These are phyloP conservation scores for Yamadazyma laniorum DNA, from an alignment of 805 yeast genomes.

Conservation along the genomic window DNA sequence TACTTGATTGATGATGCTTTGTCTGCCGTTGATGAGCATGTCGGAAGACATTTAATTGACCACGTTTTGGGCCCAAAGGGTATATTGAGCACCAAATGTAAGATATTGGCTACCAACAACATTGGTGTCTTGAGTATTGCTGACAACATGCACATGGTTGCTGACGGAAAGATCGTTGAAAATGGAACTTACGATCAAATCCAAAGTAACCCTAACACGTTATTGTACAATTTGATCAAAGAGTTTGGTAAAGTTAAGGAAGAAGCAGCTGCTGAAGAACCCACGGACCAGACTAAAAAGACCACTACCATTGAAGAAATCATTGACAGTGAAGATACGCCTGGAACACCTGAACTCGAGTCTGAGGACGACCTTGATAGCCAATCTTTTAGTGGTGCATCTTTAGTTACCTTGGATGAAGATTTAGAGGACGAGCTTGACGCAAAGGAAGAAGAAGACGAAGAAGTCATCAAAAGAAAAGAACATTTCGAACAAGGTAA, in stretches of 20 bases:
- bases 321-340: slow-evolving; percentile 13
- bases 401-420: slow-evolving; percentile 45
- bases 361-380: slow-evolving; percentile 31
- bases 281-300: slow-evolving; percentile 14
- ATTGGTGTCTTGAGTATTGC: slow-evolving; percentile 80
- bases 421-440: slow-evolving; percentile 33
- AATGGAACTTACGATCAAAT: slow-evolving; percentile 61
- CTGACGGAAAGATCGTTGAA: slow-evolving; percentile 66
- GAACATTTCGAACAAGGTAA: slow-evolving; percentile 92
- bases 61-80: slow-evolving; percentile 84
- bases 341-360: slow-evolving; percentile 31
- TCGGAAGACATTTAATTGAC: slow-evolving; percentile 79
- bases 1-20: slow-evolving; percentile 89
- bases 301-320: slow-evolving; percentile 6
- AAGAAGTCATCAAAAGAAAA: slow-evolving; percentile 45
- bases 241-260: slow-evolving; percentile 53
- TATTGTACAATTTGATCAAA: slow-evolving; percentile 51
- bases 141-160: slow-evolving; percentile 62
- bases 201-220: slow-evolving; percentile 43
- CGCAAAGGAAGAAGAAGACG: slow-evolving; percentile 37
- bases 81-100: slow-evolving; percentile 68
- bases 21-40: slow-evolving; percentile 97
- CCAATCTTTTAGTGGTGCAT: slow-evolving; percentile 58
- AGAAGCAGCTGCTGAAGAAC: slow-evolving; percentile 15
- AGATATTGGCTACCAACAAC: slow-evolving; percentile 81